Evolutionary conservation across 139 green algal genomes (phyloP).

Genomic region (Diplosphaera chodatii): DNA sequence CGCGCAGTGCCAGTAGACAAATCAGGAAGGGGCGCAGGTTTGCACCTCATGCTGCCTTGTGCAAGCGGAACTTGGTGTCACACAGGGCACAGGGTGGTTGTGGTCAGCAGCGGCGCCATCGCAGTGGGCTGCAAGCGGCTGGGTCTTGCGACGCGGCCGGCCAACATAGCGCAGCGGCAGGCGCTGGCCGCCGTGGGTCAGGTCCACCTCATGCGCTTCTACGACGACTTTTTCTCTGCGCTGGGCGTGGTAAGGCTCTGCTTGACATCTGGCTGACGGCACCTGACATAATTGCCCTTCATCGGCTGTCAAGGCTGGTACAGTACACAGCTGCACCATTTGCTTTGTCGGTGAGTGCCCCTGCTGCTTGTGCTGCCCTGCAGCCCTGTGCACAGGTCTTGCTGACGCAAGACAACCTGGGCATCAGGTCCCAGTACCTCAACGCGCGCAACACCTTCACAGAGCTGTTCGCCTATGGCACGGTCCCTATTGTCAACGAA

Average conservation of each 20-base stretch:
- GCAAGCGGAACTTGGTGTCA: too few species aligned
- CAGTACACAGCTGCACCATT: too few species aligned
- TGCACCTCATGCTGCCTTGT: not conserved
- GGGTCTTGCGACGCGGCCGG: constrained; percentile 51
- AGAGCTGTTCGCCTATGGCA: constrained; percentile 71
- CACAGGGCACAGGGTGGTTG: constrained; percentile 71
- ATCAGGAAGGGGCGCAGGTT: too few species aligned
- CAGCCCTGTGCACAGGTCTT: constrained; percentile 85
- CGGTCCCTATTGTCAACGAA: constrained; percentile 91
- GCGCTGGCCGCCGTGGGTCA: constrained; percentile 13
- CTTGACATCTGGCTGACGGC: not conserved
- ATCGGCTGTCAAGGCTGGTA: too few species aligned
- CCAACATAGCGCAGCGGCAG: constrained; percentile 53
- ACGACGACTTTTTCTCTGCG: constrained; percentile 82
- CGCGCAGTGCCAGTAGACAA: too few species aligned
- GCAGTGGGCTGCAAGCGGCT: constrained; percentile 82
- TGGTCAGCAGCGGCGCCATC: constrained; percentile 85
- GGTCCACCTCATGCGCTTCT: constrained; percentile 88
- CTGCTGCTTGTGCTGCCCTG: constrained; percentile 1
- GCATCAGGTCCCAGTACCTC: constrained; percentile 74
- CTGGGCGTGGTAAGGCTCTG: constrained; percentile 62
- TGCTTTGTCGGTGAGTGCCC: too few species aligned
- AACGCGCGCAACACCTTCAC: constrained; percentile 87
- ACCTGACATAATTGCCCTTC: not conserved
- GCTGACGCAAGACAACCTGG: constrained; percentile 87